Evolutionary conservation across 257 asterid species (phyloP).

Genomic region (Linderniella brevidens): DNA sequence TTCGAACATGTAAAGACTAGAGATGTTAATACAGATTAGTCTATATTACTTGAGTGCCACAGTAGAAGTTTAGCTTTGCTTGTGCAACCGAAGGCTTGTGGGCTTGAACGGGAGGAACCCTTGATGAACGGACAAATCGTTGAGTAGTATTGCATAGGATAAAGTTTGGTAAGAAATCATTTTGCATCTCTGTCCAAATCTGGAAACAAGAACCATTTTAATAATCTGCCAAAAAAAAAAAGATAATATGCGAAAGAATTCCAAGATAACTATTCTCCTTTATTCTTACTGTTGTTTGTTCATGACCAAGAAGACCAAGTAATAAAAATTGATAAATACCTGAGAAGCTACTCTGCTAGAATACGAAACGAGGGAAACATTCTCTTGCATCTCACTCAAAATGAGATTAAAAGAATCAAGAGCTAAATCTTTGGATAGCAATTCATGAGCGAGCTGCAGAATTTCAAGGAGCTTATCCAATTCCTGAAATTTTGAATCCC

Average conservation of each 20-base stretch:
- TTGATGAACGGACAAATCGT: constrained; percentile 85
- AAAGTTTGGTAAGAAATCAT: constrained; percentile 87
- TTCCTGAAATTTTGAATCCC: constrained; percentile 36
- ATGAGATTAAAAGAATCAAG: constrained; percentile 76
- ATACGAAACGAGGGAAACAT: constrained; percentile 84
- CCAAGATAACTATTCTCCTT: background rate
- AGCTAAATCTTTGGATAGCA: constrained; percentile 58
- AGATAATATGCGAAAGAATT: constrained; percentile 3
- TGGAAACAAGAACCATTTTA: constrained; percentile 18
- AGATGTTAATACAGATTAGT: background rate
- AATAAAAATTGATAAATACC: constrained; percentile 22
- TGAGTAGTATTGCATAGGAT: constrained; percentile 96
- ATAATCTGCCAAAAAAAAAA: constrained; percentile 14
- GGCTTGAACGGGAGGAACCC: constrained; percentile 55
- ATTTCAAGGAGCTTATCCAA: constrained; percentile 71
- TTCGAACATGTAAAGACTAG: background rate
- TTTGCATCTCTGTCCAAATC: constrained; percentile 98
- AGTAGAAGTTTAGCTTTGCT: constrained; percentile 84
- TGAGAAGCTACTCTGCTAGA: constrained; percentile 96
- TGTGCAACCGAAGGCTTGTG: constrained; percentile 91
- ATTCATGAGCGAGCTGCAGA: constrained; percentile 73
- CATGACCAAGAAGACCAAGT: background rate
- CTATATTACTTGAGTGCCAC: constrained; percentile 83
- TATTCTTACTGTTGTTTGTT: background rate
- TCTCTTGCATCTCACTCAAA: constrained; percentile 94